Conservation (phyloP, 2,329 filamentous ascomycete genomes). For the Diaporthe batatas region DNA sequence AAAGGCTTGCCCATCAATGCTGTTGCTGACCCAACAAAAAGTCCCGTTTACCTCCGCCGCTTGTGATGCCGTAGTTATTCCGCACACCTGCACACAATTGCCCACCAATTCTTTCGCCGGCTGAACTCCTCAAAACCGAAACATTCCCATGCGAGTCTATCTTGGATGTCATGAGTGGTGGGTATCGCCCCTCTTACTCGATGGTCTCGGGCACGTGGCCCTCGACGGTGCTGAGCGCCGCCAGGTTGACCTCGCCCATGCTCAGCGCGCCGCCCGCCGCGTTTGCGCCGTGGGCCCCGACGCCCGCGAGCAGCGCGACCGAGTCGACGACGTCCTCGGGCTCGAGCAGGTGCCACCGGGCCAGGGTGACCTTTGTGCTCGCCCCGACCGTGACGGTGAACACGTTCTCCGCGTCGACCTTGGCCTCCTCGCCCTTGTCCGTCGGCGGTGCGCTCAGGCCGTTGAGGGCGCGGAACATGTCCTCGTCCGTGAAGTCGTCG, state of each 20-base stretch:
- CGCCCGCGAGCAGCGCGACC: slow-evolving; percentile 67
- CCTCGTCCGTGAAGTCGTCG: slow-evolving; percentile 98
- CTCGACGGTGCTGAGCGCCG: slow-evolving; percentile 66
- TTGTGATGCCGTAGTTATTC: slow-evolving; percentile 11
- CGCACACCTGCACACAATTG: background rate
- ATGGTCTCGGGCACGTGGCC: slow-evolving; percentile 61
- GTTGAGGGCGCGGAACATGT: slow-evolving; percentile 90
- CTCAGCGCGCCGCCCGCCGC: slow-evolving; percentile 51
- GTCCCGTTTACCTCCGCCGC: slow-evolving; percentile 1
- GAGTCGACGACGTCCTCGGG: slow-evolving; percentile 87
- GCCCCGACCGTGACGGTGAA: slow-evolving; percentile 94
- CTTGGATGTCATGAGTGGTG: background rate
- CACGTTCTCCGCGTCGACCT: slow-evolving; percentile 73
- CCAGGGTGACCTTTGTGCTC: slow-evolving; percentile 91
- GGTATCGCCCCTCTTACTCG: background rate
- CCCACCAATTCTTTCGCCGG: background rate
- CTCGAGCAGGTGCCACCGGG: slow-evolving; percentile 90
- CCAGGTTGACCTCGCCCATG: slow-evolving; percentile 68
- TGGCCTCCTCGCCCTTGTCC: slow-evolving; percentile 70
- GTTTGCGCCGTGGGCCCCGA: slow-evolving; percentile 50
- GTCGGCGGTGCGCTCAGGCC: slow-evolving; percentile 57
- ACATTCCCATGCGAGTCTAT: background rate
- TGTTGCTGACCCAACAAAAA: slow-evolving; percentile 23
- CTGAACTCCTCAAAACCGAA: slow-evolving; percentile 17
- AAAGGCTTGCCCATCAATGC: slow-evolving; percentile 2